Evolutionary conservation across 2,329 filamentous ascomycete species (phyloP), one percentile per base, ranked within the genome.

Genomic region (Volutella citrinella): DNA sequence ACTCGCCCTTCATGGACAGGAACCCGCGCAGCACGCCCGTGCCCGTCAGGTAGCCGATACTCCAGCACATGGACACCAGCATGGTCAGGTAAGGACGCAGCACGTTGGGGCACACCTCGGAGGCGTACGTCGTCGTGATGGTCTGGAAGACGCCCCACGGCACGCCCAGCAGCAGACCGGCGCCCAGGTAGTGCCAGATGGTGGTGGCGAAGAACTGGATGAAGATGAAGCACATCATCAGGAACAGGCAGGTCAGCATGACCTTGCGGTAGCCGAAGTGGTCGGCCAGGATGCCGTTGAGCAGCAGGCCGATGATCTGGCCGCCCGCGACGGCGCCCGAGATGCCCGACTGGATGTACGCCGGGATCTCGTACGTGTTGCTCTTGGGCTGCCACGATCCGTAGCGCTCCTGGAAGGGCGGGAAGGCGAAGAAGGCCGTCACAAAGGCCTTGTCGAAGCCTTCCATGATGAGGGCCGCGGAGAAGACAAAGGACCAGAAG

Each of bases 51-150:
- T 73, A 68, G 8, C 70, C 70, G 11, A 72, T 60, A 10, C 66
- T 64, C 64, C 68, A 73, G 49, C 68, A 72, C 19, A 74, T 53
- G 36, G 72, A 72, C 24, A 67, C 61, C 26, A 69, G 68, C 5
- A 61, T 64, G 9, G 66, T 71, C 6, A 74, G 58, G 30, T 73
- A 72, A 5, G 64, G 59, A 10, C 70, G 61, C 1, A 74, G 60
- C 2, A 64, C 67, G 36, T 51, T 60, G 1, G 63, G 63, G 19
- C 58, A 61, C 22, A 67, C 61, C 25, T 74, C 70, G 2, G 70
- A 63, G 3, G 70, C 70, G 33, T 74, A 74, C 0, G 69, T 65
- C 0, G 65, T 64, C 0, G 64, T 64, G 7, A 73, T 45, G 0
- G 69, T 71, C 43, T 69, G 65, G 50, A 74, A 67, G 13, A 63